These are phyloP conservation scores for Lippia alba DNA, from an alignment of 305 asterid genomes.

Conservation along the genomic window DNA sequence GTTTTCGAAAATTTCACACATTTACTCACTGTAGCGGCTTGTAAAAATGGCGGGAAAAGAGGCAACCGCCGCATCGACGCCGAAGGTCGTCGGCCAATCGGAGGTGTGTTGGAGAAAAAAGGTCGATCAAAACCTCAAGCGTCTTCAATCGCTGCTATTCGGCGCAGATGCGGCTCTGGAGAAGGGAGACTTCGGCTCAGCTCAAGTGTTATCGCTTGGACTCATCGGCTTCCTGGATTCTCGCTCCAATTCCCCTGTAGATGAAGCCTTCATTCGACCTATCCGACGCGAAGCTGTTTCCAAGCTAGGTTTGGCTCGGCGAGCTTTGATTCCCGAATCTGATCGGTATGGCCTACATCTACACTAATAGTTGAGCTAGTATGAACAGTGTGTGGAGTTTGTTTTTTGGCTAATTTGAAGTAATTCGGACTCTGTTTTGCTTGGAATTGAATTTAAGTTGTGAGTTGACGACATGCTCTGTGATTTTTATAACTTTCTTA, in stretches of 20 bases:
- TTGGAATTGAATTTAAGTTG: not conserved
- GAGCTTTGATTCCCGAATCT: conserved; percentile 59
- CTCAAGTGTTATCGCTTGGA: conserved; percentile 71
- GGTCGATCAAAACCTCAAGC: conserved; percentile 71
- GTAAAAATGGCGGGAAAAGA: conserved; percentile 45
- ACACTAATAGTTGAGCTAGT: conserved; percentile 19
- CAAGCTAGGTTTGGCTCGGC: conserved; percentile 67
- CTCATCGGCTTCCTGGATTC: conserved; percentile 95
- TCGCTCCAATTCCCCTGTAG: conserved; percentile 57
- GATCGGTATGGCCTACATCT: conserved; percentile 59
- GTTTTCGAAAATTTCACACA: conserved; percentile 22
- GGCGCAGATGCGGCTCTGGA: conserved; percentile 82
- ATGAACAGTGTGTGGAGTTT: not conserved
- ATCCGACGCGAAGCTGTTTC: conserved; percentile 81
- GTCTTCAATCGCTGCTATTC: conserved; percentile 82
- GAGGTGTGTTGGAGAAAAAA: conserved; percentile 79
- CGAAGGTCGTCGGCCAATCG: conserved; percentile 47
- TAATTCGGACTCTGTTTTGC: not conserved
- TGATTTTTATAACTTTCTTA: not conserved
- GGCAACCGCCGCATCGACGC: conserved; percentile 32
- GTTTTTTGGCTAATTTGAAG: conserved; percentile 19
- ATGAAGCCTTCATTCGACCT: conserved; percentile 75
- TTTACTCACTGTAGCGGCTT: not conserved
- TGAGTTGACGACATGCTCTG: not conserved
- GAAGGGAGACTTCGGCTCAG: conserved; percentile 70